A percentile compares a stretch with the other conserved stretches of the same genome.
These are phyloP conservation scores for Heterobasidion occidentale DNA, from an alignment of 1,284 basidiomycete species.

Conservation along the genomic window DNA sequence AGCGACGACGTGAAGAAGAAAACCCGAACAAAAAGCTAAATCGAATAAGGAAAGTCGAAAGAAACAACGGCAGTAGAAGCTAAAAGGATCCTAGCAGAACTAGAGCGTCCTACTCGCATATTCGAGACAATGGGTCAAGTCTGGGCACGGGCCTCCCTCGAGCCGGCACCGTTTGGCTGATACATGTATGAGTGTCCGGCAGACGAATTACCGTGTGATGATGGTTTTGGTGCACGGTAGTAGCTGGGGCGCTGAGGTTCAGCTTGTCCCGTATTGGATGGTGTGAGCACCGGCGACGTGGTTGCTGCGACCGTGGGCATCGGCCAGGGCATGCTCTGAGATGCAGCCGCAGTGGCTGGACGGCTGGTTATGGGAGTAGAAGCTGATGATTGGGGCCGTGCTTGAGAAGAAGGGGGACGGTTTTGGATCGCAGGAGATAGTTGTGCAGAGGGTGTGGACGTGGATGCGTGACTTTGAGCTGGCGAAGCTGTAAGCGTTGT, in stretches of 20 bases:
- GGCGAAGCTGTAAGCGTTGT: conserved; percentile 15
- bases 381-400: conserved; percentile 11
- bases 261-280: conserved; percentile 13
- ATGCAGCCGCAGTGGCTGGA: conserved; percentile 10
- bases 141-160: background rate
- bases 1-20: background rate
- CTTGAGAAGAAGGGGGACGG: conserved; percentile 18
- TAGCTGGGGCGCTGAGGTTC: conserved; percentile 25
- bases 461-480: conserved; percentile 20
- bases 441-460: conserved; percentile 12
- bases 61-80: background rate
- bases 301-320: conserved; percentile 34
- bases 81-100: background rate
- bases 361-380: conserved; percentile 13
- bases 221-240: conserved; percentile 26
- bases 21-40: background rate
- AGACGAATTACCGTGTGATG: conserved; percentile 20
- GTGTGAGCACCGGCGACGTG: conserved; percentile 27
- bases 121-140: background rate
- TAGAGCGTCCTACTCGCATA: no score
- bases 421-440: conserved; percentile 20
- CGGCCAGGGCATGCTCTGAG: conserved; percentile 33
- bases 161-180: conserved; percentile 27
- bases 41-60: background rate
- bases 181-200: conserved; percentile 37